Percentiles rank a stretch among this genome's conserved stretches.
These are phyloP conservation scores for Solanum pinnatisectum DNA, from an alignment of 257 asterid species.

Conservation along the genomic window DNA sequence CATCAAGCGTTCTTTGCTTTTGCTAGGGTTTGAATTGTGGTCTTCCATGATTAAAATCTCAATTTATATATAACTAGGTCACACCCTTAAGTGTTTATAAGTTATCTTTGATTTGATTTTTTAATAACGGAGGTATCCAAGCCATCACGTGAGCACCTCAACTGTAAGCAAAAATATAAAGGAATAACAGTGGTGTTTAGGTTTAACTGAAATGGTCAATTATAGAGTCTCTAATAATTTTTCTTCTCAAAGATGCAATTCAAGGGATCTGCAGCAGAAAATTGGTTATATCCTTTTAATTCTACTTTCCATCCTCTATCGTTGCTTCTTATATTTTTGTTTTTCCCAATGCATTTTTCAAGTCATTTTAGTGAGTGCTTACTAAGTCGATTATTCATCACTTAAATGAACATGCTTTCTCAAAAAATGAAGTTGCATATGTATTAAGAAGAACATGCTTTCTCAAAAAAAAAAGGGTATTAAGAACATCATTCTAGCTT, in stretches of 20 bases:
- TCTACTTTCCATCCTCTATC: not conserved
- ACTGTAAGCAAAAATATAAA: not conserved
- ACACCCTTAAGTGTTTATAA: not conserved
- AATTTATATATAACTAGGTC: not conserved
- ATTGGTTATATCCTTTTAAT: not conserved
- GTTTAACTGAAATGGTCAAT: not conserved
- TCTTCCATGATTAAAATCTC: not conserved
- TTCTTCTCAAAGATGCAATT: not conserved
- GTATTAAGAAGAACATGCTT: not conserved
- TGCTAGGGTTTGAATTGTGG: not conserved
- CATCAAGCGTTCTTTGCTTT: not conserved
- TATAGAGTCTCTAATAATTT: not conserved
- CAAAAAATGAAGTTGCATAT: not conserved
- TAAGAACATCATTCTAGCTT: not conserved
- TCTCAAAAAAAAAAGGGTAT: not conserved
- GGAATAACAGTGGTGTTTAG: not conserved
- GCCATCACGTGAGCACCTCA: not conserved
- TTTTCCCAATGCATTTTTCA: not conserved
- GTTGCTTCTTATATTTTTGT: not conserved
- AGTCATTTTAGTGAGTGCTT: not conserved
- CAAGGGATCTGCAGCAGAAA: not conserved
- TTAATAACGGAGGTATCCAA: not conserved
- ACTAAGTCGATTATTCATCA: not conserved
- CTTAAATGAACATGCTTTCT: not conserved
- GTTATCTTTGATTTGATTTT: not conserved